Conservation (phyloP, 805 yeast species). For the Zygotorulaspora florentina region DNA sequence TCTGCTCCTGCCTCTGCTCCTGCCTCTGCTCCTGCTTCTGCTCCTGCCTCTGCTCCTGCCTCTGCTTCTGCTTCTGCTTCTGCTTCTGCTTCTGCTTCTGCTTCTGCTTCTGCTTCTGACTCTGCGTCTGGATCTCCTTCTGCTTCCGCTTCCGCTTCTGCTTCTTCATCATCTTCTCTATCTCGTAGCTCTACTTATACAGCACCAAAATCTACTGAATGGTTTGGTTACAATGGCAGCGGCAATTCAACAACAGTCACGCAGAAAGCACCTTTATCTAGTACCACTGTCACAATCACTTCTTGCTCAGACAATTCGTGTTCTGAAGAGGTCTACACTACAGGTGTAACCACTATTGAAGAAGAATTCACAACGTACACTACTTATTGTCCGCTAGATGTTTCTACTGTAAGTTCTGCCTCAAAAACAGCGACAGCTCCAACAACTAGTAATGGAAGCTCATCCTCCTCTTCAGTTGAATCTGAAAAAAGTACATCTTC, state of each 20-base stretch:
- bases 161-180: neutral
- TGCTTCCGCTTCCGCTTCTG: neutral
- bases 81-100: neutral
- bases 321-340: conserved; percentile 6
- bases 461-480: neutral
- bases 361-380: conserved; percentile 3
- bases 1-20: conserved; percentile 1
- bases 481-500: neutral
- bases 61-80: neutral
- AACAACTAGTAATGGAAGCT: neutral
- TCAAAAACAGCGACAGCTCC: neutral
- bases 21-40: conserved; percentile 1
- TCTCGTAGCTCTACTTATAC: neutral
- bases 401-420: neutral
- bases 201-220: neutral
- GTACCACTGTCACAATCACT: conserved; percentile 8
- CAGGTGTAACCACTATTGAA: conserved; percentile 10
- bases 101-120: neutral
- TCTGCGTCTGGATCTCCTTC: neutral
- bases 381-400: conserved; percentile 3
- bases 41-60: neutral
- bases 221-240: conserved; percentile 3
- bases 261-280: neutral
- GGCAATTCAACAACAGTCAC: neutral
- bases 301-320: conserved; percentile 8